phyloP scores from a whole-genome alignment of 2,329 filamentous ascomycete genomes.

The Fulvia fulva region DNA sequence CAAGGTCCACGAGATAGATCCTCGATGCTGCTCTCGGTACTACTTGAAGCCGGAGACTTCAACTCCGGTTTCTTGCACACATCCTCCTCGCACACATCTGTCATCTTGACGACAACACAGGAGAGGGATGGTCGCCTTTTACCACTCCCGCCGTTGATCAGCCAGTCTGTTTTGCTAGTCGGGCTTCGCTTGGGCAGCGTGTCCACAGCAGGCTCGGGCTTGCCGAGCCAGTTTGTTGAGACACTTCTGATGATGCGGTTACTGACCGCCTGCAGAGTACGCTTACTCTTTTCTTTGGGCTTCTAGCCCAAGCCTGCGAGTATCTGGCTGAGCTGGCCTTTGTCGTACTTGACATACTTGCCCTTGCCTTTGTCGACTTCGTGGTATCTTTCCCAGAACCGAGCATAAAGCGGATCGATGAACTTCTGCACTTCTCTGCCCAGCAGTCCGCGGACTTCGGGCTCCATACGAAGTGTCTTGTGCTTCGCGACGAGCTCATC shows the following conservation, averaged over 20 bases:
- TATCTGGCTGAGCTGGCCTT: conserved; percentile 66
- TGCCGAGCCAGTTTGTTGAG: background rate
- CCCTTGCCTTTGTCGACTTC: conserved; percentile 97
- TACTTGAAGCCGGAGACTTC: background rate
- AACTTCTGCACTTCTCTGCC: conserved; percentile 82
- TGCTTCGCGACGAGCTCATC: conserved; percentile 83
- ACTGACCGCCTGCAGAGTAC: background rate
- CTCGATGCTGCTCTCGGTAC: background rate
- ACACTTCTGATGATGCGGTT: background rate
- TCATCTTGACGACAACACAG: background rate
- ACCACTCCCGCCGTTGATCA: background rate
- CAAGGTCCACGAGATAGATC: background rate
- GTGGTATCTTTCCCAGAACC: conserved; percentile 96
- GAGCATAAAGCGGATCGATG: conserved; percentile 87
- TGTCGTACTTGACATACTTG: conserved; percentile 98
- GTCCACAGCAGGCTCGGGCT: background rate
- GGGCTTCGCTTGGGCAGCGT: background rate
- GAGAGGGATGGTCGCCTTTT: background rate
- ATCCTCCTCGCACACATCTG: background rate
- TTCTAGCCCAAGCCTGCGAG: conserved; percentile 37
- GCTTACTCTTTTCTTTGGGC: background rate
- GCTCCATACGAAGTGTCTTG: conserved; percentile 82
- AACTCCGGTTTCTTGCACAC: background rate
- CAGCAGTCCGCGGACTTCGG: conserved; percentile 76
- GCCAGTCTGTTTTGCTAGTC: background rate